phyloP scores from a whole-genome alignment of 1,284 basidiomycete genomes.

The Agroathelia rolfsii region DNA sequence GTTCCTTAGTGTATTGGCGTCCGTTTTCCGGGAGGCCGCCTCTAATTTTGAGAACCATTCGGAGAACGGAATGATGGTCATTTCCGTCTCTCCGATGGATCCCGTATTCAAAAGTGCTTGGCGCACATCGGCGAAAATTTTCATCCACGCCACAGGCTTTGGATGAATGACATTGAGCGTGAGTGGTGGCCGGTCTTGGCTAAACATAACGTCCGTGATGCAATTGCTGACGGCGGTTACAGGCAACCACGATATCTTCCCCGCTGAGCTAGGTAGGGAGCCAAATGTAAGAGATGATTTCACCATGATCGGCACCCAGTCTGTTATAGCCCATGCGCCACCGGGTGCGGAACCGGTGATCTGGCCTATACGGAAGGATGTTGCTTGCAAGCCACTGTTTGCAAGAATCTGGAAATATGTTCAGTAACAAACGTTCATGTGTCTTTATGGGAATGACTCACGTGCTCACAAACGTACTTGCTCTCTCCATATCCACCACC shows the following conservation, averaged over 20 bases:
- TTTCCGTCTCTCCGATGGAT: slow-evolving; percentile 6
- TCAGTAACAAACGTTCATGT: slow-evolving; percentile 2
- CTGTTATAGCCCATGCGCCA: slow-evolving; percentile 32
- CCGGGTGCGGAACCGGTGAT: slow-evolving; percentile 14
- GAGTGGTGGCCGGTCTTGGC: slow-evolving; percentile 10
- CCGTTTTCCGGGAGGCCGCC: slow-evolving; percentile 10
- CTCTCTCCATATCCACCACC: slow-evolving; percentile 21
- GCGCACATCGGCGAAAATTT: slow-evolving; percentile 17
- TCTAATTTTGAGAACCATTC: slow-evolving; percentile 23
- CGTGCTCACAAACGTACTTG: slow-evolving; percentile 24
- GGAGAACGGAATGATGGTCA: slow-evolving; percentile 20
- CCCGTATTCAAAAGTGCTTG: slow-evolving; percentile 14
- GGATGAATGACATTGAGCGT: slow-evolving; percentile 28
- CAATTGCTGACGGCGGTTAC: slow-evolving; percentile 20
- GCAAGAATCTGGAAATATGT: neutral
- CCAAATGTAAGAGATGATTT: slow-evolving; percentile 21
- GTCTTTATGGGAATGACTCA: slow-evolving; percentile 9
- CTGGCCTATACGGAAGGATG: neutral
- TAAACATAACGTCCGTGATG: slow-evolving; percentile 22
- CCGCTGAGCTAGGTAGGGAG: slow-evolving; percentile 22
- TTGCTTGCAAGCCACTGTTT: slow-evolving; percentile 4
- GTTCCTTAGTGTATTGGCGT: slow-evolving; percentile 12
- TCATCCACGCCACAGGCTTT: slow-evolving; percentile 21
- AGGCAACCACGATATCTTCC: slow-evolving; percentile 26
- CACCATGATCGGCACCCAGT: slow-evolving; percentile 36